These are phyloP conservation scores for Chenopodium berlandieri DNA, from an alignment of 148 eudicot genomes.

Conservation along the genomic window DNA sequence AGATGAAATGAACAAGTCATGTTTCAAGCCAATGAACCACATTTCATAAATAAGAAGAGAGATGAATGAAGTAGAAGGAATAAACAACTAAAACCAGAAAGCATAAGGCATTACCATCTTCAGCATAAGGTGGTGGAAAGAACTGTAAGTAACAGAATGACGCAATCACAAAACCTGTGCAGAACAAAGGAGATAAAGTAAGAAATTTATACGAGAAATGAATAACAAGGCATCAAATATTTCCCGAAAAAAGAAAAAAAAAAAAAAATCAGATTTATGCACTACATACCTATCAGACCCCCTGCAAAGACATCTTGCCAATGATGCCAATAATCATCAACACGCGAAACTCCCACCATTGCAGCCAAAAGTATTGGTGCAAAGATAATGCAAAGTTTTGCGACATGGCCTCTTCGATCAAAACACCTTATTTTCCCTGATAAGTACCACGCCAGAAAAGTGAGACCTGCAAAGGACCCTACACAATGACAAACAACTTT, in stretches of 20 bases:
- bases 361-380: slow-evolving; percentile 63
- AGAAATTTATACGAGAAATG: slow-evolving; percentile 1
- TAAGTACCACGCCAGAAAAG: slow-evolving; percentile 68
- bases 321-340: slow-evolving; percentile 98
- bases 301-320: slow-evolving; percentile 97
- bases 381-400: slow-evolving; percentile 72
- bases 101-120: slow-evolving; percentile 51
- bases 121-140: slow-evolving; percentile 88
- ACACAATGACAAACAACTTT: slow-evolving; percentile 9
- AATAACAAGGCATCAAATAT: background rate
- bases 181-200: slow-evolving; percentile 7
- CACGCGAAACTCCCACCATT: slow-evolving; percentile 81
- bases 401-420: slow-evolving; percentile 73
- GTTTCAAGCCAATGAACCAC: background rate
- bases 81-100: slow-evolving; percentile 1
- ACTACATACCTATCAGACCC: slow-evolving; percentile 68
- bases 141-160: slow-evolving; percentile 94
- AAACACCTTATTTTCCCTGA: slow-evolving; percentile 70
- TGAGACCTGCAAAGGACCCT: slow-evolving; percentile 96
- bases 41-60: background rate
- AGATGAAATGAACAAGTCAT: background rate
- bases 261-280: background rate
- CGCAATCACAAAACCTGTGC: slow-evolving; percentile 64
- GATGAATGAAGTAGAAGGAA: background rate
- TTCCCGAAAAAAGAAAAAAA: background rate